Conservation (phyloP, 805 yeast genomes). For the Lipomyces sp. region DNA sequence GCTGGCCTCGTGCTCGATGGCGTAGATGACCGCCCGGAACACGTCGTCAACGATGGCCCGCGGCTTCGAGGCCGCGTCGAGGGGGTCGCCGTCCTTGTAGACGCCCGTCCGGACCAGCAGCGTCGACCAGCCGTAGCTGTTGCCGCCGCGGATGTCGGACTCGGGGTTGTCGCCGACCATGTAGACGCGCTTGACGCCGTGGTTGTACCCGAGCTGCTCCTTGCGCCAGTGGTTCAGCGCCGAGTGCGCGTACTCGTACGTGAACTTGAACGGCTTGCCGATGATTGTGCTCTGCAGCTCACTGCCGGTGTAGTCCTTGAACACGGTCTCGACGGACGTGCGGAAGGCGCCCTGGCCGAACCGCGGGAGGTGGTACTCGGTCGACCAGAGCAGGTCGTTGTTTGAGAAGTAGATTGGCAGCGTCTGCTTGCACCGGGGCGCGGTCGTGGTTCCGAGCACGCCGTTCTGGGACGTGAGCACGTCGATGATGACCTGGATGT, state of each 20-base stretch:
- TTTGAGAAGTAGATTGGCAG: slow-evolving; percentile 25
- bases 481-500: slow-evolving; percentile 73
- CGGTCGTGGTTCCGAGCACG: slow-evolving; percentile 56
- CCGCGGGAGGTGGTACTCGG: slow-evolving; percentile 70
- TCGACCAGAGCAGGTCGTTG: slow-evolving; percentile 85
- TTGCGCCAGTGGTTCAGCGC: slow-evolving; percentile 51
- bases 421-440: slow-evolving; percentile 19
- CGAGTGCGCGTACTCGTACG: slow-evolving; percentile 80
- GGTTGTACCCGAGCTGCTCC: slow-evolving; percentile 9
- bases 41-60: slow-evolving; percentile 52
- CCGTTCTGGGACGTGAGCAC: slow-evolving; percentile 64
- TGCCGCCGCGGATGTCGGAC: slow-evolving; percentile 88
- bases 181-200: slow-evolving; percentile 53
- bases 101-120: slow-evolving; percentile 87
- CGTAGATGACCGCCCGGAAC: slow-evolving; percentile 47
- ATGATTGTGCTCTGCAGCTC: slow-evolving; percentile 54
- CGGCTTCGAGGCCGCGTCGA: slow-evolving; percentile 42
- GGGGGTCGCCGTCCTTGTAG: slow-evolving; percentile 52
- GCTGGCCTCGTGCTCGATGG: slow-evolving; percentile 22
- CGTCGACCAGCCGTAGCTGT: slow-evolving; percentile 82
- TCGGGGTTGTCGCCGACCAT: slow-evolving; percentile 99
- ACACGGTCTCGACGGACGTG: slow-evolving; percentile 57
- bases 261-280: slow-evolving; percentile 78
- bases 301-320: slow-evolving; percentile 51
- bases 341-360: slow-evolving; percentile 91